Conservation (phyloP, 2,329 filamentous ascomycete genomes). For the Dactylellina drechsleri region DNA sequence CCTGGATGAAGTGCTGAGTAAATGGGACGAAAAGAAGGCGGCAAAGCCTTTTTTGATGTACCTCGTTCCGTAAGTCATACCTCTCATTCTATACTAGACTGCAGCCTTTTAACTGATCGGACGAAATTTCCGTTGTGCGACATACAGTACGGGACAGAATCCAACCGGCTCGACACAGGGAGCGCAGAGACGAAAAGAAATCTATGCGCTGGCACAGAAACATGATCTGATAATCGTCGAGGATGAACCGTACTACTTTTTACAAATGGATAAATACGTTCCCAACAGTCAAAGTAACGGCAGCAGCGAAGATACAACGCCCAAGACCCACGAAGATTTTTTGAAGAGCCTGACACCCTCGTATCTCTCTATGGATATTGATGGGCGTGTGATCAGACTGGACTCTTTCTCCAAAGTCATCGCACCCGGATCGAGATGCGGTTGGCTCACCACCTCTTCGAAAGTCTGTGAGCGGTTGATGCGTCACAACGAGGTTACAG, state of each 20-base stretch:
- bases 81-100: constrained; percentile 53
- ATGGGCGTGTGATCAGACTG: constrained; percentile 87
- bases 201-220: constrained; percentile 82
- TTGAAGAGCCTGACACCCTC: constrained; percentile 77
- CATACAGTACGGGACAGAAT: constrained; percentile 78
- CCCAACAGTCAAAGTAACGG: constrained; percentile 21
- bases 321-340: constrained; percentile 76
- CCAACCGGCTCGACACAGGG: constrained; percentile 87
- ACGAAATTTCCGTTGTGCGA: constrained; percentile 8
- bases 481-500: constrained; percentile 82
- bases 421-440: constrained; percentile 80
- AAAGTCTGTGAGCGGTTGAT: constrained; percentile 85
- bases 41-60: constrained; percentile 76
- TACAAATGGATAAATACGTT: constrained; percentile 76
- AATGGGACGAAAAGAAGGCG: constrained; percentile 72
- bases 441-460: constrained; percentile 88
- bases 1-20: constrained; percentile 72
- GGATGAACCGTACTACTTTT: constrained; percentile 94
- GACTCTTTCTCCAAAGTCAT: constrained; percentile 95
- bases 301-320: constrained; percentile 60
- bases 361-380: constrained; percentile 80
- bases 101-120: constrained; percentile 10
- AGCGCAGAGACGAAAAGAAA: constrained; percentile 71
- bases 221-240: constrained; percentile 89
- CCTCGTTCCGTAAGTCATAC: constrained; percentile 68